Percentiles rank a stretch among this genome's conserved stretches.
Evolutionary conservation across 148 eudicot species (phyloP).

Genomic region (Talinum fruticosum): DNA sequence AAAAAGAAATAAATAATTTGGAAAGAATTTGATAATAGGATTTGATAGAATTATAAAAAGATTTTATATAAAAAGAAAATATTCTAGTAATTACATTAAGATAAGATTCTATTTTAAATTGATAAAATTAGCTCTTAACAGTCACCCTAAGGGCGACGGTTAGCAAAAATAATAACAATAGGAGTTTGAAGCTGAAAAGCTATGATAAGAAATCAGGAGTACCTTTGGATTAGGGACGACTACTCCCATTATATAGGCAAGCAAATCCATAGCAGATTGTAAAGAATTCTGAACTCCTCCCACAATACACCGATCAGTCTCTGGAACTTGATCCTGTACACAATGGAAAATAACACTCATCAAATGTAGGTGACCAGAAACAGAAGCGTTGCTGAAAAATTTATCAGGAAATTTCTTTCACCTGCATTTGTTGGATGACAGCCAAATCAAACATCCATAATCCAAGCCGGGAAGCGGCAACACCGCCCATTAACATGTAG

Average conservation of each 20-base stretch:
- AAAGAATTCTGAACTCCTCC: constrained; percentile 96
- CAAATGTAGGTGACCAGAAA: not conserved
- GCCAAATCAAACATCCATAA: constrained; percentile 96
- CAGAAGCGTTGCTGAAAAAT: not conserved
- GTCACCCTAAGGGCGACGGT: too few relatives aligned
- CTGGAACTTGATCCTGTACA: constrained; percentile 74
- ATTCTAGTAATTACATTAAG: too few relatives aligned
- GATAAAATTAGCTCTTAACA: too few relatives aligned
- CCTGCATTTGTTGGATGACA: constrained; percentile 97
- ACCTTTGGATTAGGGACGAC: constrained; percentile 85
- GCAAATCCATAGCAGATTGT: constrained; percentile 73
- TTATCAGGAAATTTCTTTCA: not conserved
- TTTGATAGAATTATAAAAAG: too few relatives aligned
- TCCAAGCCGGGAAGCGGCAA: constrained; percentile 86
- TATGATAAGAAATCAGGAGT: not conserved
- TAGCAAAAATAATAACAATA: too few relatives aligned
- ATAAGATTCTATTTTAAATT: too few relatives aligned
- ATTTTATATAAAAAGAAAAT: too few relatives aligned
- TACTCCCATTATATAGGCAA: constrained; percentile 77
- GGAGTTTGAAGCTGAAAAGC: not conserved
- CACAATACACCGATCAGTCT: constrained; percentile 71
- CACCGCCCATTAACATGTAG: constrained; percentile 79
- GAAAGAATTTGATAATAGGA: too few relatives aligned
- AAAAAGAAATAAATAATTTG: too few relatives aligned
- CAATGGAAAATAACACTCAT: constrained; percentile 5